Evolutionary conservation across 2,329 filamentous ascomycete species (phyloP).

Genomic region (Aschersonia sp.): DNA sequence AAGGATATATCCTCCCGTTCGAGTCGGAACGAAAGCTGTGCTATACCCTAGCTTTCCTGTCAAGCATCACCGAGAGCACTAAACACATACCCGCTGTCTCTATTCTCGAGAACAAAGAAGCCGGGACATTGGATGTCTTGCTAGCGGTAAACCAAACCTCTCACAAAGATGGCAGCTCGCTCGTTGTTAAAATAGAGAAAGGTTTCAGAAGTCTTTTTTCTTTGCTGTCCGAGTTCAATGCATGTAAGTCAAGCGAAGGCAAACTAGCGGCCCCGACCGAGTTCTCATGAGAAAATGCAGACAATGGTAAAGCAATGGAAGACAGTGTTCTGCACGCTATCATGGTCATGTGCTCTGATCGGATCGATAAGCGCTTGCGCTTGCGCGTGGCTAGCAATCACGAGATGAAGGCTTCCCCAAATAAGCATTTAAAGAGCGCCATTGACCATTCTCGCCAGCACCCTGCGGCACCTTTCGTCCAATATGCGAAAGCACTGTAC

Average conservation of each 20-base stretch:
- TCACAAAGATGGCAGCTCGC: neutral
- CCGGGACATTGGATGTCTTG: conserved; percentile 11
- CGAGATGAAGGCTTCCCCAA: too few relatives aligned
- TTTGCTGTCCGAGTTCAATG: neutral
- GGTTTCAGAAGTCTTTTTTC: neutral
- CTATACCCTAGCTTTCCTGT: conserved; percentile 17
- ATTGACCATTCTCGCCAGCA: neutral
- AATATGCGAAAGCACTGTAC: conserved; percentile 4
- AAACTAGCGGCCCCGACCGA: too few relatives aligned
- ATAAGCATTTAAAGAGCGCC: conserved; percentile 4
- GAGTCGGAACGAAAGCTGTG: conserved; percentile 15
- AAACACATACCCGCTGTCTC: conserved; percentile 20
- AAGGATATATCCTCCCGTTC: conserved; percentile 14
- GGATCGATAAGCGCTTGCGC: conserved; percentile 14
- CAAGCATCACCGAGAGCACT: conserved; percentile 12
- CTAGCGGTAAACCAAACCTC: conserved; percentile 16
- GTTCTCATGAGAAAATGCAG: neutral
- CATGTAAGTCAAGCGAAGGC: neutral
- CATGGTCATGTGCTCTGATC: conserved; percentile 15
- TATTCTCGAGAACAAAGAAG: conserved; percentile 10
- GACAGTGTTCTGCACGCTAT: conserved; percentile 11
- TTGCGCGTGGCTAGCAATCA: conserved; percentile 6
- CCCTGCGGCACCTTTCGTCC: neutral
- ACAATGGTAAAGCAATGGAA: conserved; percentile 2
- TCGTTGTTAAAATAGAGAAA: neutral